Conservation (phyloP, 768 basidiomycete genomes). For the Panaeolus cyanescens region DNA sequence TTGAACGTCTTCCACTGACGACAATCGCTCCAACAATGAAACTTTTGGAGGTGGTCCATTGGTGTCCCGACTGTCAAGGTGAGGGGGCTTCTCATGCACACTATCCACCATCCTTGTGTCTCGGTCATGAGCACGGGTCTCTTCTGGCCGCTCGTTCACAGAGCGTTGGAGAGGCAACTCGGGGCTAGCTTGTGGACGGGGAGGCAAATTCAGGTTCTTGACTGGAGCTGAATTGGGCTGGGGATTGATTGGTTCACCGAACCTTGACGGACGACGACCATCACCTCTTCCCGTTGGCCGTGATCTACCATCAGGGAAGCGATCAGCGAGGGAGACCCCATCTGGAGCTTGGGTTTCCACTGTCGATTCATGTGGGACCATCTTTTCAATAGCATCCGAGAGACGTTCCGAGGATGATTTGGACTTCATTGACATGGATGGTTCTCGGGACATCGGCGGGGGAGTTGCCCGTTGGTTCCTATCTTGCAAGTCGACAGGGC, state of each 20-base stretch:
- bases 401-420: neutral
- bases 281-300: neutral
- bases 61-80: conserved; percentile 16
- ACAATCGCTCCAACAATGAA: conserved; percentile 37
- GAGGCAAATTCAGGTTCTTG: neutral
- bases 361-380: neutral
- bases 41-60: conserved; percentile 4
- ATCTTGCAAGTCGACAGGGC: neutral
- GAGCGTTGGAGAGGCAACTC: conserved; percentile 3
- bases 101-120: neutral
- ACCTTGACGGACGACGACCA: neutral
- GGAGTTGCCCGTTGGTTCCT: conserved; percentile 15
- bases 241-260: neutral
- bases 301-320: neutral
- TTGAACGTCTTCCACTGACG: conserved; percentile 21
- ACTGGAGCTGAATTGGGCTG: neutral
- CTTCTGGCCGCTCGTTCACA: neutral
- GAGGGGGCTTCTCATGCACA: neutral
- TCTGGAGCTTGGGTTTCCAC: neutral
- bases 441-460: conserved; percentile 29
- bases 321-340: neutral
- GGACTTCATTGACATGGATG: conserved; percentile 23
- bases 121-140: neutral
- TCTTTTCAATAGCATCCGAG: neutral
- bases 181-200: neutral